These are phyloP conservation scores for Rossbeevera mucosa DNA, from an alignment of 768 basidiomycete species.

Conservation along the genomic window DNA sequence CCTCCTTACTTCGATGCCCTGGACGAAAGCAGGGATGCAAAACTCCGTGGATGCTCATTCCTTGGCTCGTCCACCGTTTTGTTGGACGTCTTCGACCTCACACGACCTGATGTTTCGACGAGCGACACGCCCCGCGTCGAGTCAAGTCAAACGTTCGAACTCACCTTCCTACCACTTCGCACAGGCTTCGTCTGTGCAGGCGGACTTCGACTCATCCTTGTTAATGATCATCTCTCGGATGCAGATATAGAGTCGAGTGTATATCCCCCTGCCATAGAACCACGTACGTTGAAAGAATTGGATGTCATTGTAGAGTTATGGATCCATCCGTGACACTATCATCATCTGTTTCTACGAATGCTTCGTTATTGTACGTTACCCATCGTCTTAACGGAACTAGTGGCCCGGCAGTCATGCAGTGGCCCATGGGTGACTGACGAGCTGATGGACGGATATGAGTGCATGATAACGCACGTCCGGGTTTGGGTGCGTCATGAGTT, in stretches of 20 bases:
- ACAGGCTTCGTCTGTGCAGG: slow-evolving; percentile 63
- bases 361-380: slow-evolving; percentile 3
- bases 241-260: slow-evolving; percentile 26
- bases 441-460: slow-evolving; percentile 81
- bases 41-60: slow-evolving; percentile 36
- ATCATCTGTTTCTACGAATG: slow-evolving; percentile 11
- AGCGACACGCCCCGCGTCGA: slow-evolving; percentile 29
- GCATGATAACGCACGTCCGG: slow-evolving; percentile 91
- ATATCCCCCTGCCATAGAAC: slow-evolving; percentile 31
- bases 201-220: slow-evolving; percentile 64
- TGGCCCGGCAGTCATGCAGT: slow-evolving; percentile 28
- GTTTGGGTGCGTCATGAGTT: slow-evolving; percentile 86
- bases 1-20: slow-evolving; percentile 43
- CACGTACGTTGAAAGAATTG: slow-evolving; percentile 63
- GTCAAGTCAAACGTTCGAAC: slow-evolving; percentile 53
- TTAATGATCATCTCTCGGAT: slow-evolving; percentile 50
- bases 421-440: slow-evolving; percentile 88
- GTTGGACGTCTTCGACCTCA: slow-evolving; percentile 42
- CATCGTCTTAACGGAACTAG: not conserved
- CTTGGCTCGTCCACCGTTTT: slow-evolving; percentile 50
- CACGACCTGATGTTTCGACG: slow-evolving; percentile 3
- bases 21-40: slow-evolving; percentile 33
- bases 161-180: slow-evolving; percentile 55
- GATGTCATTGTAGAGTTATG: slow-evolving; percentile 69
- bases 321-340: slow-evolving; percentile 39